Evolutionary conservation across 1,139 yeast genomes (phyloP), one percentile per base, ranked within the genome.

Genomic region (Pichia terricola): DNA sequence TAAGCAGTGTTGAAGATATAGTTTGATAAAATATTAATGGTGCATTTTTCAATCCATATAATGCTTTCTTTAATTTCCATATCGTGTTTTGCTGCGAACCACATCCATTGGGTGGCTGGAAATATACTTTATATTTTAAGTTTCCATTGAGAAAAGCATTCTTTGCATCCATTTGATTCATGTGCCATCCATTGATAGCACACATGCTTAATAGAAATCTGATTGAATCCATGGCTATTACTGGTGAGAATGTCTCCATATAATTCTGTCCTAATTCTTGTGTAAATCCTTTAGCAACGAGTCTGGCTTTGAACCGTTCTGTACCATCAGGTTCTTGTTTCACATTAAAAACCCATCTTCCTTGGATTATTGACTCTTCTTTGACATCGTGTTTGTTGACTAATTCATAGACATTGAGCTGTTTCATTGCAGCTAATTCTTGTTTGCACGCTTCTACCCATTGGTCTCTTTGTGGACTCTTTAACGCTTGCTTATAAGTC

Each of bases 101-200:
- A 26, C 30, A 35, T 4, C 42, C 40, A 7, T 32, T 10, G 5
- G 45, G 42, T 26, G 39, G 42, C 28, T 40, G 25, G 9, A 35
- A 30, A 16, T 39, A 48, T 2, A 42, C 33, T 27, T 28, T 26
- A 33, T 43, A 36, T 28, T 49, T 44, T 26, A 49, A 36, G 4
- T 42, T 34, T 7, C 50, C 48, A 38, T 46, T 44, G 3, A 46
- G 30, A 30, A 49, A 48, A 22, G 48, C 45, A 36, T 35, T 47
- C 25, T 44, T 44, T 3, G 46, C 45, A 40, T 49, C 51, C 26
- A 42, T 16, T 40, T 49, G 51, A 9, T 25, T 10, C 2, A 49
- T 35, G 4, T 28, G 8, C 44, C 44, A 46, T 9, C n/a, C n/a
- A n/a, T n/a, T n/a, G n/a, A n/a, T n/a, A n/a, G n/a, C n/a, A n/a